These are phyloP conservation scores for Phialophora tarda DNA, from an alignment of 2,329 filamentous ascomycete genomes.

Conservation along the genomic window DNA sequence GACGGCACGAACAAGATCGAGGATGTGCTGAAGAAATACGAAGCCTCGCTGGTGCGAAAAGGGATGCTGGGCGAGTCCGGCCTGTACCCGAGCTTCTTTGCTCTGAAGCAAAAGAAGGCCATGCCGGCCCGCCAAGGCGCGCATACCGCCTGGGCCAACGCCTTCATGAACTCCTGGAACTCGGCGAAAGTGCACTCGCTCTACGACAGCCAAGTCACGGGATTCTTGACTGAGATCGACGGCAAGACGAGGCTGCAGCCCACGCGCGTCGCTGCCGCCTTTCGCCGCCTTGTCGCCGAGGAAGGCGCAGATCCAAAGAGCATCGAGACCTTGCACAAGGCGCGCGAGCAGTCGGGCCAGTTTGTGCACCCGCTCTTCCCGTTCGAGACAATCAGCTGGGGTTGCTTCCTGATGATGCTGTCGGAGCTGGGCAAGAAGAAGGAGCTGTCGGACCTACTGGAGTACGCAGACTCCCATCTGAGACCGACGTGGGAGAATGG, in stretches of 20 bases:
- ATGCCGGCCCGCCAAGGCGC: slow-evolving; percentile 34
- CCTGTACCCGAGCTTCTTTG: slow-evolving; percentile 40
- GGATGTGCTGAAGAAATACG: slow-evolving; percentile 36
- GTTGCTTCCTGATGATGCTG: slow-evolving; percentile 43
- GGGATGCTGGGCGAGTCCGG: slow-evolving; percentile 38
- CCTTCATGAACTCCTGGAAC: slow-evolving; percentile 49
- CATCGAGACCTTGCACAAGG: background rate
- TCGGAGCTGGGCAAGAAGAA: slow-evolving; percentile 36
- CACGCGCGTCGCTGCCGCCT: slow-evolving; percentile 34
- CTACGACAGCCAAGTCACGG: slow-evolving; percentile 38
- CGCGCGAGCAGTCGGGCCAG: background rate
- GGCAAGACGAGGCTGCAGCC: slow-evolving; percentile 38
- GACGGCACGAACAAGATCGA: slow-evolving; percentile 44
- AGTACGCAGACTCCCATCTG: slow-evolving; percentile 14
- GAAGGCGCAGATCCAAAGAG: slow-evolving; percentile 2
- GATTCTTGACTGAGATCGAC: slow-evolving; percentile 40
- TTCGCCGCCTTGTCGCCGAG: slow-evolving; percentile 2
- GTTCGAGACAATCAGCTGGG: slow-evolving; percentile 33
- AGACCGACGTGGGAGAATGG: slow-evolving; percentile 17
- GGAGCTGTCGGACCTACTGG: slow-evolving; percentile 7
- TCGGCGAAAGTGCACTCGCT: slow-evolving; percentile 40
- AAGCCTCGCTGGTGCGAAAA: slow-evolving; percentile 1
- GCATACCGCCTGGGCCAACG: slow-evolving; percentile 43
- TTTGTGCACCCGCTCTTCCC: slow-evolving; percentile 7
- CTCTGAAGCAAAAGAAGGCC: slow-evolving; percentile 41